Evolutionary conservation across 2,329 filamentous ascomycete genomes (phyloP), one percentile per base, ranked within the genome.

Genomic region (Xylariaceae sp.): DNA sequence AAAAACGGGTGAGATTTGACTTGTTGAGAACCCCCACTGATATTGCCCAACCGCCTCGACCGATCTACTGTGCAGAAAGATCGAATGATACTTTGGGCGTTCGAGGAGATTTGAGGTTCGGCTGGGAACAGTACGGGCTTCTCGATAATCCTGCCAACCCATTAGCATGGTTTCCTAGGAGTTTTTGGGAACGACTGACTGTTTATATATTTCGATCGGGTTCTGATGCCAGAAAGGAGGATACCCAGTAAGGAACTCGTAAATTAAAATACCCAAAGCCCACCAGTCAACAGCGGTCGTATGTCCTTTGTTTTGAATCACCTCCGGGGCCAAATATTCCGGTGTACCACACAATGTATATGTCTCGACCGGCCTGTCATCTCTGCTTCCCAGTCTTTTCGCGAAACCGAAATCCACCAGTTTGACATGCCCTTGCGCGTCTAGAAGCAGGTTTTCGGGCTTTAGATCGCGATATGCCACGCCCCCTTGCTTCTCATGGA

Each of bases 171-270:
- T 8, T 43, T 12, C 6, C 9, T 12, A 26, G 30, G 17, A 33
- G 15, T 19, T 31, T 30, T 16, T 15, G 4, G 12, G 22, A 36
- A 8, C 18, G 13, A 65, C 76, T 53, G 55, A 83, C 80, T 85
- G 81, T 62, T 89, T 87, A 66, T 91, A 91, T 44, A 91, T 91
- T 61, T 90, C 87, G 51, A 91, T 87, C 1, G 87, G 87, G 51
- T 89, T 91, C 50, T 87, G 82, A 58, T 90, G 83, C 85, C 87
- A 93, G 60, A 91, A 93, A 0, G 87, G 87, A 12, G 87, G 87
- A 57, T 90, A 89, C 19, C 87, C 87, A 9, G 87, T 89, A 37
- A 91, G 68, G 59, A 91, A 91, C 60, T 93, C 87, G 63, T 89
- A 91, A 44, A 91, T 82, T 42, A 93, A 65, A 51, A 91, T 89